Evolutionary conservation across 208 protist species (phyloP).

Genomic region (Leptomonas seymouri): DNA sequence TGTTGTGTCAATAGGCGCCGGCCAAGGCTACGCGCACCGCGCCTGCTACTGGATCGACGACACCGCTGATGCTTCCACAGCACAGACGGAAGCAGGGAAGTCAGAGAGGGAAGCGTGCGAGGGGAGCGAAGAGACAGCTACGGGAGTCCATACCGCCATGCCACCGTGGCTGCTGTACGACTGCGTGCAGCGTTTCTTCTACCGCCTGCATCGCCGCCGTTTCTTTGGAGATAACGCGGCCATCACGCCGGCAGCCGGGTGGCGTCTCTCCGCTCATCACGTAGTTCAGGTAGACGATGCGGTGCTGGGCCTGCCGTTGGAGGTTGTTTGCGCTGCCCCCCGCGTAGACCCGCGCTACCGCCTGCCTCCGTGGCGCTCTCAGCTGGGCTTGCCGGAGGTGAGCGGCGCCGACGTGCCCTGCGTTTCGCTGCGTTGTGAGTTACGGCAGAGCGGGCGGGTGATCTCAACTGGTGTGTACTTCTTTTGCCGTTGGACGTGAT

Average conservation of each 20-base stretch:
- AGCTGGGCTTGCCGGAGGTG: constrained; percentile 65
- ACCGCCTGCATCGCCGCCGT: constrained; percentile 25
- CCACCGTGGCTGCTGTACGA: constrained; percentile 68
- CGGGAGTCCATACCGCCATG: constrained; percentile 17
- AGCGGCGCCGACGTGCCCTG: constrained; percentile 30
- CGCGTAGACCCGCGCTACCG: constrained; percentile 51
- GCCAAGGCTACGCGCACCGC: constrained; percentile 43
- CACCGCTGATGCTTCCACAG: background rate
- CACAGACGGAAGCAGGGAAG: background rate
- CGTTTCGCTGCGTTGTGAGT: constrained; percentile 64
- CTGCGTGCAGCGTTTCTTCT: constrained; percentile 51
- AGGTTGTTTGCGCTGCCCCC: constrained; percentile 66
- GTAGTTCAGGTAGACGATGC: constrained; percentile 48
- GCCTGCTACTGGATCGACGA: constrained; percentile 29
- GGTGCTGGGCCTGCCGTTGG: constrained; percentile 43
- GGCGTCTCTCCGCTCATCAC: constrained; percentile 63
- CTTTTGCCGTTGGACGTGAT: constrained; percentile 20
- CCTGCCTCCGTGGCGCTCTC: constrained; percentile 70
- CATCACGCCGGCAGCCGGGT: constrained; percentile 9
- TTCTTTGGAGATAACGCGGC: background rate
- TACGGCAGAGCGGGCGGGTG: constrained; percentile 59
- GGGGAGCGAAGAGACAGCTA: background rate
- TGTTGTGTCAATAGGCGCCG: constrained; percentile 25
- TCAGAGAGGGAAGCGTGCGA: background rate
- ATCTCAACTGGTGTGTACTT: constrained; percentile 61